These are phyloP conservation scores for Blumeria graminis DNA, from an alignment of 2,329 filamentous ascomycete species.

Conservation along the genomic window DNA sequence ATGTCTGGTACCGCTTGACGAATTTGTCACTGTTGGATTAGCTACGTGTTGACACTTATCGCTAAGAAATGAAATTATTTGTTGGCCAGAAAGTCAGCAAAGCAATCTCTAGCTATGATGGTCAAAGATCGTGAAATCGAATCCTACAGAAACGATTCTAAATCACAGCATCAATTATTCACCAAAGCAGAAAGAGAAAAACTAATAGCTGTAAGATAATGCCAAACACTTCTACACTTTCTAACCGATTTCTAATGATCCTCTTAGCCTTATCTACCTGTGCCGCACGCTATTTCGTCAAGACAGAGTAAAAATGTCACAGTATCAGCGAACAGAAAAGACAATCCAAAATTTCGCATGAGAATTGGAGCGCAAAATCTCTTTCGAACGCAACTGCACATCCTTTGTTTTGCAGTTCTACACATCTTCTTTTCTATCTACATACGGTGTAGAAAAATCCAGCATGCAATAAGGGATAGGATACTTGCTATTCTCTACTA, in stretches of 20 bases:
- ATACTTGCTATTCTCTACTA: slow-evolving; percentile 69
- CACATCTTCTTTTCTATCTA: slow-evolving; percentile 75
- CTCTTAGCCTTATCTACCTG: slow-evolving; percentile 14
- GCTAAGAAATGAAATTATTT: no score
- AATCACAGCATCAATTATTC: slow-evolving; percentile 19
- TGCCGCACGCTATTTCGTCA: slow-evolving; percentile 9
- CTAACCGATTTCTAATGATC: slow-evolving; percentile 2
- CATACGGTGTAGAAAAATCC: slow-evolving; percentile 56
- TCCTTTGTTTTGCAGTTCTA: slow-evolving; percentile 42
- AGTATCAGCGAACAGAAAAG: slow-evolving; percentile 9
- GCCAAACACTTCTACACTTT: not conserved
- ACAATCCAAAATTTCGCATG: slow-evolving; percentile 9
- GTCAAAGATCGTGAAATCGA: slow-evolving; percentile 15
- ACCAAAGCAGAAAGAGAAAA: slow-evolving; percentile 21
- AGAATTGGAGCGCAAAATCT: slow-evolving; percentile 36
- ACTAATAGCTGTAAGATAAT: slow-evolving; percentile 20
- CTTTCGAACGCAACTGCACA: slow-evolving; percentile 35
- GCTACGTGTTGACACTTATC: no score
- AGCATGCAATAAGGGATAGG: slow-evolving; percentile 54
- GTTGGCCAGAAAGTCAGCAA: no score
- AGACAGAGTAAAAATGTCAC: slow-evolving; percentile 10
- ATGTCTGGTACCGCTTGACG: no score
- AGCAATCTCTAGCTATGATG: no score
- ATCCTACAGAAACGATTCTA: slow-evolving; percentile 23
- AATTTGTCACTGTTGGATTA: no score